Evolutionary conservation across 2,329 filamentous ascomycete species (phyloP).

Genomic region (Eurotiales sp.): DNA sequence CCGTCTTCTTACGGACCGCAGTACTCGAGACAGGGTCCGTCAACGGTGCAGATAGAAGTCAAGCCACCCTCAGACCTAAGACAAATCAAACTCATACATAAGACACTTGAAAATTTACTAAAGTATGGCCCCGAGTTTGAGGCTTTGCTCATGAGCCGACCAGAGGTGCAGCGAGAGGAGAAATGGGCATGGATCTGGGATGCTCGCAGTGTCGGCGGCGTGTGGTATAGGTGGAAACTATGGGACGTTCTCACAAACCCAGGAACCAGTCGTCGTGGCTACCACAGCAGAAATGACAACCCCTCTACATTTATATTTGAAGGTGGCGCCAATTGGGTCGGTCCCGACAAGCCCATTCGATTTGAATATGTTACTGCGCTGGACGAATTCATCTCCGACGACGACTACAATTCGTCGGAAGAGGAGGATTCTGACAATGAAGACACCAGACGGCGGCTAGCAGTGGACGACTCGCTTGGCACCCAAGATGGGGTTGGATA

Average conservation of each 20-base stretch:
- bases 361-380: constrained; percentile 77
- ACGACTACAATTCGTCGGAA: constrained; percentile 82
- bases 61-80: constrained; percentile 72
- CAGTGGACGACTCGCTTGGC: constrained; percentile 37
- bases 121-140: constrained; percentile 84
- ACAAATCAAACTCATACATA: constrained; percentile 80
- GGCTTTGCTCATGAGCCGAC: constrained; percentile 81
- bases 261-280: constrained; percentile 32
- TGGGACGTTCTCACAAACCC: constrained; percentile 79
- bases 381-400: constrained; percentile 75
- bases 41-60: constrained; percentile 65
- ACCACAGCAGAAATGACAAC: constrained; percentile 48
- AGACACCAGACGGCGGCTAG: constrained; percentile 42
- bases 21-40: constrained; percentile 45
- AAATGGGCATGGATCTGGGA: constrained; percentile 96
- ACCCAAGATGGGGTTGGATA: constrained; percentile 57
- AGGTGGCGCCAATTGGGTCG: constrained; percentile 70
- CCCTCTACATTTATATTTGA: constrained; percentile 65
- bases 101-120: constrained; percentile 74
- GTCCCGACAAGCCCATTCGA: constrained; percentile 66
- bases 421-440: constrained; percentile 63
- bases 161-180: constrained; percentile 78
- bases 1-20: constrained; percentile 63
- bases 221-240: constrained; percentile 90
- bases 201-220: constrained; percentile 68